These are phyloP conservation scores for Volutella citrinella DNA, from an alignment of 2,329 filamentous ascomycete genomes.

Conservation along the genomic window DNA sequence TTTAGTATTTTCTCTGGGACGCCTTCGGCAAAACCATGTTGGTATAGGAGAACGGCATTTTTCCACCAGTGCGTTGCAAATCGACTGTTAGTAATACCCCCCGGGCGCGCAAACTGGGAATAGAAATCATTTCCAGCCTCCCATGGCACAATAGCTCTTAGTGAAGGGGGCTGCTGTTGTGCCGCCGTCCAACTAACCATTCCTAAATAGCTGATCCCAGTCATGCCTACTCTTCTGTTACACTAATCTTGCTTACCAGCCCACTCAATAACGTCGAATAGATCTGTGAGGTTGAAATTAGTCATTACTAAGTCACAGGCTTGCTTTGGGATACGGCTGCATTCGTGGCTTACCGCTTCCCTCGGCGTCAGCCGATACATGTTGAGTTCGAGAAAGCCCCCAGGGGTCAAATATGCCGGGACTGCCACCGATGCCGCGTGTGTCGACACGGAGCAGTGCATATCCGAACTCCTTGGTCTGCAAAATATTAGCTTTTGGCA, in stretches of 20 bases:
- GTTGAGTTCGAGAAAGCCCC: slow-evolving; percentile 1
- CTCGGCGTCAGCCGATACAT: slow-evolving; percentile 4
- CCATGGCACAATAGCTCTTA: slow-evolving; percentile 5
- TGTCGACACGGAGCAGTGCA: slow-evolving; percentile 6
- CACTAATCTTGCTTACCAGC: slow-evolving; percentile 4
- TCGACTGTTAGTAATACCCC: slow-evolving; percentile 3
- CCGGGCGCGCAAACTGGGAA: slow-evolving; percentile 1
- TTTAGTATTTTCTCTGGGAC: slow-evolving; percentile 1
- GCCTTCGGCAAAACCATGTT: neutral
- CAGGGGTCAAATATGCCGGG: slow-evolving; percentile 7
- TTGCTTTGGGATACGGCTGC: too few relatives aligned
- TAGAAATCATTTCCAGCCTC: slow-evolving; percentile 4
- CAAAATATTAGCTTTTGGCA: too few relatives aligned
- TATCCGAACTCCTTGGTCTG: slow-evolving; percentile 7
- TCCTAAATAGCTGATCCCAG: slow-evolving; percentile 8
- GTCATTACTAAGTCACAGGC: too few relatives aligned
- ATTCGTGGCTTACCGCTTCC: slow-evolving; percentile 1
- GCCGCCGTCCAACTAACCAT: slow-evolving; percentile 6
- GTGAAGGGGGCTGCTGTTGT: slow-evolving; percentile 4
- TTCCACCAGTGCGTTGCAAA: slow-evolving; percentile 7
- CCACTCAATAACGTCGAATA: slow-evolving; percentile 7
- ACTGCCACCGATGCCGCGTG: slow-evolving; percentile 6
- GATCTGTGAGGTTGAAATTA: too few relatives aligned
- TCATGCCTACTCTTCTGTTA: slow-evolving; percentile 2
- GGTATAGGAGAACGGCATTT: slow-evolving; percentile 3